These are phyloP conservation scores for Hypoxylon trugodes DNA, from an alignment of 495 filamentous ascomycete genomes.

Conservation along the genomic window DNA sequence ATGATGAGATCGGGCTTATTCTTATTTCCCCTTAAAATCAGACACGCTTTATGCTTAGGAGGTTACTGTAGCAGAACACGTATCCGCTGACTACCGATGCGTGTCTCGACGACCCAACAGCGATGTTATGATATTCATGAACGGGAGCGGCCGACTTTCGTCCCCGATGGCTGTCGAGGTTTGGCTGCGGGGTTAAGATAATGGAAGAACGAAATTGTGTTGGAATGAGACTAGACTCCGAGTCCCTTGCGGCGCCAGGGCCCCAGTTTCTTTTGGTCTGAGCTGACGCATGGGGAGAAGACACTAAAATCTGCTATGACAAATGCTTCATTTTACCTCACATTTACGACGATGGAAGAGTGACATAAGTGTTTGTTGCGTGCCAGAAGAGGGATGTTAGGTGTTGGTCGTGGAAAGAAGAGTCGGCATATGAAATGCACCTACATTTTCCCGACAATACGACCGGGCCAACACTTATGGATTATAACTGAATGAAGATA, in stretches of 20 bases:
- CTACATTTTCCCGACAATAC: neutral
- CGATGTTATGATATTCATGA: slow-evolving; percentile 6
- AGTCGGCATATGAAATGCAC: neutral
- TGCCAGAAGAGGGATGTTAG: neutral
- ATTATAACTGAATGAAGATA: neutral
- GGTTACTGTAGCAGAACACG: slow-evolving; percentile 16
- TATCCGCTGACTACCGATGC: slow-evolving; percentile 27
- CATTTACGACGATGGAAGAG: neutral
- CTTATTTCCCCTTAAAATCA: slow-evolving; percentile 4
- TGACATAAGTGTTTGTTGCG: neutral
- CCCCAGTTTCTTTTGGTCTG: neutral
- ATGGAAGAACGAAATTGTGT: neutral
- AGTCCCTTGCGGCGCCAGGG: neutral
- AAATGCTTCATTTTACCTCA: neutral
- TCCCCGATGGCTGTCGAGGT: neutral
- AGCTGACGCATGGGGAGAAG: neutral
- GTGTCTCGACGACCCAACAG: neutral
- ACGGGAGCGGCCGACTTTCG: slow-evolving; percentile 8
- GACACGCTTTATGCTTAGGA: slow-evolving; percentile 11
- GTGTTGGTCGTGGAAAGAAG: neutral
- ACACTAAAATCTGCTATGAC: neutral
- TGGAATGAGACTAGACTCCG: neutral
- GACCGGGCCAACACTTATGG: neutral
- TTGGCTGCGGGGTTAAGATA: slow-evolving; percentile 4
- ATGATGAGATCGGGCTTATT: slow-evolving; percentile 16